These are phyloP conservation scores for Talaromyces proteolyticus DNA, from an alignment of 495 filamentous ascomycete genomes.

Conservation along the genomic window DNA sequence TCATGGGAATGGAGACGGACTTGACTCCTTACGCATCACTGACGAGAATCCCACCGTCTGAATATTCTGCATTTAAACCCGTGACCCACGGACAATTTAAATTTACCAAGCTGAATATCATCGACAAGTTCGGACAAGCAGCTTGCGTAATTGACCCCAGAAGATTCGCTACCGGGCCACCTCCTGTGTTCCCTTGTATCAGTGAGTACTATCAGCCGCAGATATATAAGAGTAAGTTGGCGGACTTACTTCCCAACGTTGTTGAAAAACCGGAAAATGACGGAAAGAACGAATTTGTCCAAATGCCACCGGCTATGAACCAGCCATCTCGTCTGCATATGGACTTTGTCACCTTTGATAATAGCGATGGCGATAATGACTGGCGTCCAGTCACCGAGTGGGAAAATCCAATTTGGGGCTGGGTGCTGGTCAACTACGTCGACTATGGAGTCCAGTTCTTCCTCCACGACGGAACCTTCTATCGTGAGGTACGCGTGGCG, in stretches of 20 bases:
- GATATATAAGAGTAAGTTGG: slow-evolving; percentile 1
- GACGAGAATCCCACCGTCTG: not conserved
- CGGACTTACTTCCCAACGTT: slow-evolving; percentile 17
- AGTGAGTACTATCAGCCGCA: slow-evolving; percentile 17
- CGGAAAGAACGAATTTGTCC: slow-evolving; percentile 27
- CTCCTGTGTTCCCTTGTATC: slow-evolving; percentile 17
- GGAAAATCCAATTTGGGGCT: slow-evolving; percentile 50
- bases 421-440: slow-evolving; percentile 46
- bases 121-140: slow-evolving; percentile 46
- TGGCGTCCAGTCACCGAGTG: slow-evolving; percentile 20
- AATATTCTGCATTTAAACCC: slow-evolving; percentile 29
- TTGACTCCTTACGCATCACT: not conserved
- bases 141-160: slow-evolving; percentile 22
- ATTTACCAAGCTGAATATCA: slow-evolving; percentile 40
- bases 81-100: slow-evolving; percentile 40
- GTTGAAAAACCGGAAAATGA: slow-evolving; percentile 8
- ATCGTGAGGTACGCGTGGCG: slow-evolving; percentile 38
- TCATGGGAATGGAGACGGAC: not conserved
- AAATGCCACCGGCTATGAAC: slow-evolving; percentile 44
- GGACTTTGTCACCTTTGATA: slow-evolving; percentile 17
- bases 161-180: slow-evolving; percentile 1
- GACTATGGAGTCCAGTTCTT: slow-evolving; percentile 46
- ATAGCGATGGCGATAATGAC: not conserved
- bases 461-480: slow-evolving; percentile 41
- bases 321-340: slow-evolving; percentile 38